A percentile compares a stretch with the other conserved stretches of the same genome.
These are phyloP conservation scores for Samsoniella hepiali DNA, from an alignment of 2,329 filamentous ascomycete genomes.

Conservation along the genomic window DNA sequence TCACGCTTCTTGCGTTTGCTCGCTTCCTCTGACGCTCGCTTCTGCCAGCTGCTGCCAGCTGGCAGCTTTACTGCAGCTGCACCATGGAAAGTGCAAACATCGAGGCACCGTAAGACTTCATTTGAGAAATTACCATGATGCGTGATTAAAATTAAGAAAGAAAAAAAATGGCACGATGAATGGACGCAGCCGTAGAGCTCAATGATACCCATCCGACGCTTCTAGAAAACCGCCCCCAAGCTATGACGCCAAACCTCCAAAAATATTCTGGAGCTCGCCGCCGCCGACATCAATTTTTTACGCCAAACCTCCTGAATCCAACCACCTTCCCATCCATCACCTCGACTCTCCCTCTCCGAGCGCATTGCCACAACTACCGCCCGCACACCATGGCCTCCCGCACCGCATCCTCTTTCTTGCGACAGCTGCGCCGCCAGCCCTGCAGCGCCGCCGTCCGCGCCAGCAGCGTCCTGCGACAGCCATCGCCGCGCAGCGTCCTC, in stretches of 20 bases:
- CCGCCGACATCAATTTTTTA: neutral
- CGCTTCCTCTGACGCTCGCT: neutral
- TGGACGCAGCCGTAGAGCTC: too few species aligned
- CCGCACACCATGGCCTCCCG: conserved; percentile 30
- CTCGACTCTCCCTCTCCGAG: neutral
- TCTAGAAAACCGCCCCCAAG: neutral
- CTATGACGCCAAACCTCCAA: conserved; percentile 10
- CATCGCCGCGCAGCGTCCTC: conserved; percentile 16
- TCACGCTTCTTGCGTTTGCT: conserved; percentile 15
- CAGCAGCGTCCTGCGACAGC: conserved; percentile 13
- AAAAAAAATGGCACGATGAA: too few species aligned
- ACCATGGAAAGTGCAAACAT: conserved; percentile 12
- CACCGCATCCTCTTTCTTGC: conserved; percentile 22
- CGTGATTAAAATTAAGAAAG: too few species aligned
- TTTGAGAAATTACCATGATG: neutral
- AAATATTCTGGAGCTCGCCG: conserved; percentile 13
- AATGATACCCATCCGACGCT: neutral
- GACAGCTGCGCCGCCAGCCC: conserved; percentile 20
- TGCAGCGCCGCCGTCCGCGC: conserved; percentile 22
- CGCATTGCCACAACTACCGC: conserved; percentile 11
- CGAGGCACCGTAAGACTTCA: neutral
- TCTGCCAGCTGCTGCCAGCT: conserved; percentile 13
- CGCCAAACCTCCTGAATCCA: conserved; percentile 4
- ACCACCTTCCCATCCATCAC: neutral
- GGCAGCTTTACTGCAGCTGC: neutral